Evolutionary conservation across 495 filamentous ascomycete genomes (phyloP).

Genomic region (Podospora didyma): DNA sequence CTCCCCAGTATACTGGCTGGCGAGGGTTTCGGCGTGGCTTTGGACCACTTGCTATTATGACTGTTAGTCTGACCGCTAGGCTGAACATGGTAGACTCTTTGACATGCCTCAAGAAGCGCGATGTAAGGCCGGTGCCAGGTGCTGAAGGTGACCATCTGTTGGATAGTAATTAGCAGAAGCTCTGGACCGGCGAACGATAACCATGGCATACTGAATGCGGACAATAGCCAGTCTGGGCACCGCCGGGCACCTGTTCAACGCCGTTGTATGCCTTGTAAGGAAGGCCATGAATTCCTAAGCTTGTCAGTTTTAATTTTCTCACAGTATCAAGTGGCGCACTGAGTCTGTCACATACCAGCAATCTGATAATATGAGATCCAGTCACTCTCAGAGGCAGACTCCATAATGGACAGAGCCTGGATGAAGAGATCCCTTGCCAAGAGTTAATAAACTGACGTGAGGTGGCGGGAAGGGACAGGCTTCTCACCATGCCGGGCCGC

Average conservation of each 20-base stretch:
- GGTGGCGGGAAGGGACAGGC: no score
- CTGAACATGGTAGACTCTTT: no score
- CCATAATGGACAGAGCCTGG: slow-evolving; percentile 30
- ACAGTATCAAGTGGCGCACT: not conserved
- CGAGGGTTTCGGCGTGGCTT: slow-evolving; percentile 22
- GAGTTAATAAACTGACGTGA: no score
- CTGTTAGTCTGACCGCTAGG: slow-evolving; percentile 5
- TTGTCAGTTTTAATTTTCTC: not conserved
- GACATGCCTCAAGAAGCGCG: slow-evolving; percentile 32
- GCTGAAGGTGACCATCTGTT: slow-evolving; percentile 20
- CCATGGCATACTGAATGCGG: slow-evolving; percentile 23
- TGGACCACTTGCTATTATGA: slow-evolving; percentile 27
- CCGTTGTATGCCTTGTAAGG: slow-evolving; percentile 41
- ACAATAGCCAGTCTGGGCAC: slow-evolving; percentile 38
- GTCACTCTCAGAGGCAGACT: slow-evolving; percentile 27
- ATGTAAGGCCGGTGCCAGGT: slow-evolving; percentile 36
- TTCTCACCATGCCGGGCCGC: slow-evolving; percentile 10
- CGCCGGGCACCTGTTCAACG: slow-evolving; percentile 24
- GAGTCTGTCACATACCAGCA: slow-evolving; percentile 27
- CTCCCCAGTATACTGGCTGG: slow-evolving; percentile 17
- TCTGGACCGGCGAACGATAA: no score
- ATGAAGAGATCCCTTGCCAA: slow-evolving; percentile 42
- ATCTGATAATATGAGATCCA: slow-evolving; percentile 41
- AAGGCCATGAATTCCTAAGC: slow-evolving; percentile 38
- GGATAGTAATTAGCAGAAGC: not conserved